Conservation (phyloP, 169 alveolate species). For the Eimeria tenella region DNA sequence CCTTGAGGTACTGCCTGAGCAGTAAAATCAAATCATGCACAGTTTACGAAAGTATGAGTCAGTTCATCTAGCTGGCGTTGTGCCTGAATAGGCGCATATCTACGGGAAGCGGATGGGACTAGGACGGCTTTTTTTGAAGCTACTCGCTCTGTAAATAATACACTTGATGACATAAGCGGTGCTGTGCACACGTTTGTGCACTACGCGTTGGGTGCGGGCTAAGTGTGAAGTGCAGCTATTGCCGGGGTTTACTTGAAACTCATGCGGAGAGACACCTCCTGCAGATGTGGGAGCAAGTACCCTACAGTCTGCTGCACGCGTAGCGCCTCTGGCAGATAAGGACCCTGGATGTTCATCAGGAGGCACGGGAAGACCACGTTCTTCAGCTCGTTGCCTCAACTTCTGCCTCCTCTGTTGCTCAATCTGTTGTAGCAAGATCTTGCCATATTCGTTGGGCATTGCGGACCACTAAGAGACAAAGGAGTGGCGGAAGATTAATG, state of each 20-base stretch:
- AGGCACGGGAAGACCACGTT: conserved; percentile 69
- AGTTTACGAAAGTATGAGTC: not conserved
- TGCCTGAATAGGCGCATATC: too few species aligned
- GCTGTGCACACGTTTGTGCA: too few species aligned
- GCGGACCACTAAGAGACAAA: not conserved
- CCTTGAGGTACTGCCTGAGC: conserved; percentile 24
- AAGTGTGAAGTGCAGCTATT: not conserved
- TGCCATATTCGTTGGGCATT: conserved; percentile 66
- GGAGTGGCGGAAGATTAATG: too few species aligned
- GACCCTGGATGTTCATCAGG: conserved; percentile 1
- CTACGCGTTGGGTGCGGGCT: too few species aligned
- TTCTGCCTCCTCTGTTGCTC: conserved; percentile 61
- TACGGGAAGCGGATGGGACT: too few species aligned
- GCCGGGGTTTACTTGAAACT: conserved; percentile 11
- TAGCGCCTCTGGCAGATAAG: not conserved
- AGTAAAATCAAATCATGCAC: conserved; percentile 8
- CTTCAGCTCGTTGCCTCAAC: conserved; percentile 66
- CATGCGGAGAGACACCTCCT: conserved; percentile 1
- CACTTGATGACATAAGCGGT: too few species aligned
- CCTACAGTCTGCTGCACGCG: not conserved
- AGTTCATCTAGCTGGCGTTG: too few species aligned
- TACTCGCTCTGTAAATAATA: too few species aligned
- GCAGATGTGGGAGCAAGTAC: conserved; percentile 2
- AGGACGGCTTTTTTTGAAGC: too few species aligned
- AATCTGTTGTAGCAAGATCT: conserved; percentile 72